These are phyloP conservation scores for Chenopodium formosanum DNA, from an alignment of 148 eudicot genomes.

Conservation along the genomic window DNA sequence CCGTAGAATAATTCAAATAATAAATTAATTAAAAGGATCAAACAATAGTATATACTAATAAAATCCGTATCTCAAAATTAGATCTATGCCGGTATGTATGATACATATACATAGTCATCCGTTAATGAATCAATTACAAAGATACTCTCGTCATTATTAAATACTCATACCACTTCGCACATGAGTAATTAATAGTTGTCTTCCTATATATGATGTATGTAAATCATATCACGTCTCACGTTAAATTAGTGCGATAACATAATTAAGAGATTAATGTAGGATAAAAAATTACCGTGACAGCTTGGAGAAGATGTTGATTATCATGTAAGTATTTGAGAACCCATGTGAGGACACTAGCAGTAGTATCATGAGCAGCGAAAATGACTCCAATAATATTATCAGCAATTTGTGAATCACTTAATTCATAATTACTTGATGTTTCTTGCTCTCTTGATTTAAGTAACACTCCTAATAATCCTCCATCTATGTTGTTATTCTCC, in stretches of 20 bases:
- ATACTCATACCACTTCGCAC: too few species aligned
- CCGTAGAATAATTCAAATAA: neutral
- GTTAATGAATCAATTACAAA: too few species aligned
- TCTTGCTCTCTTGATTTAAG: slow-evolving; percentile 28
- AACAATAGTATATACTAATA: slow-evolving; percentile 6
- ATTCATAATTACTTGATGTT: neutral
- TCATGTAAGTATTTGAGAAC: slow-evolving; percentile 78
- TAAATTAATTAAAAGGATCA: neutral
- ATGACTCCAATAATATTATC: slow-evolving; percentile 83
- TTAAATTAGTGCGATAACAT: too few species aligned
- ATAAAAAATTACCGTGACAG: slow-evolving; percentile 48
- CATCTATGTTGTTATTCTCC: slow-evolving; percentile 31
- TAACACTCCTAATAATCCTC: slow-evolving; percentile 52
- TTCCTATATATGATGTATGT: too few species aligned
- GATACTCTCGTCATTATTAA: too few species aligned
- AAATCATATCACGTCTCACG: too few species aligned
- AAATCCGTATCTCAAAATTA: slow-evolving; percentile 1
- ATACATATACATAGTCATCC: too few species aligned
- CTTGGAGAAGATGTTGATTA: slow-evolving; percentile 41
- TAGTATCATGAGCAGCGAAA: slow-evolving; percentile 88
- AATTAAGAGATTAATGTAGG: too few species aligned
- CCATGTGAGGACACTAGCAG: slow-evolving; percentile 89
- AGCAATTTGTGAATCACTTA: slow-evolving; percentile 59
- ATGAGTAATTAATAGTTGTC: too few species aligned
- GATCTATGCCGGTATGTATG: neutral